Evolutionary conservation across 2,329 filamentous ascomycete species (phyloP).

Genomic region (Cladosporium sphaerospermum): DNA sequence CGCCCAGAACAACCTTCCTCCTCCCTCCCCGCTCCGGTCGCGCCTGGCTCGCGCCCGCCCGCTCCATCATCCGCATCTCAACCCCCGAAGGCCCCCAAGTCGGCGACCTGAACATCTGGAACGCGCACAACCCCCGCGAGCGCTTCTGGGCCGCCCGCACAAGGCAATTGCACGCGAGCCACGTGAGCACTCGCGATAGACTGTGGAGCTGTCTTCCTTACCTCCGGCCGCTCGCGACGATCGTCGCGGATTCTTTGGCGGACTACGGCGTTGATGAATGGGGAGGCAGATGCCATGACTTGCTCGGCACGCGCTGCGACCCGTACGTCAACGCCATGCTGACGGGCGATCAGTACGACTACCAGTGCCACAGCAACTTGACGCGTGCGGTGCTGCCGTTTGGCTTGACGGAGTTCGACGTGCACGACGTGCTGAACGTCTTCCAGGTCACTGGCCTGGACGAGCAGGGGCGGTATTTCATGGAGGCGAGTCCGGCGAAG

Average conservation of each 20-base stretch:
- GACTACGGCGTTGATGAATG: slow-evolving; percentile 37
- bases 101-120: slow-evolving; percentile 80
- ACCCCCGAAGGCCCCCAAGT: slow-evolving; percentile 76
- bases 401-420: slow-evolving; percentile 64
- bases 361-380: slow-evolving; percentile 79
- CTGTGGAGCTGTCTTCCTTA: slow-evolving; percentile 75
- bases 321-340: slow-evolving; percentile 76
- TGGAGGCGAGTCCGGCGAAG: slow-evolving; percentile 56
- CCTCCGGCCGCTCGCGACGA: slow-evolving; percentile 67
- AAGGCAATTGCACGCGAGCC: slow-evolving; percentile 69
- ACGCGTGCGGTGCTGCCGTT: slow-evolving; percentile 63
- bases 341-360: slow-evolving; percentile 65
- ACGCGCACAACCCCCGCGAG: slow-evolving; percentile 67
- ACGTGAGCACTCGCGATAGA: slow-evolving; percentile 65
- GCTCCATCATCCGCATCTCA: slow-evolving; percentile 64
- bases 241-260: slow-evolving; percentile 57
- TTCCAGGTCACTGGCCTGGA: slow-evolving; percentile 81
- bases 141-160: slow-evolving; percentile 77
- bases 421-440: slow-evolving; percentile 80
- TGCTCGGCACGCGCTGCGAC: slow-evolving; percentile 77
- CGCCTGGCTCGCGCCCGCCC: slow-evolving; percentile 65
- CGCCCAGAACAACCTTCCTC: slow-evolving; percentile 31
- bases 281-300: slow-evolving; percentile 67
- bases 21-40: slow-evolving; percentile 67
- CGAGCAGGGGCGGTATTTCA: slow-evolving; percentile 66